Evolutionary conservation across 2,329 filamentous ascomycete genomes (phyloP).

Genomic region (Colletotrichum destructivum): DNA sequence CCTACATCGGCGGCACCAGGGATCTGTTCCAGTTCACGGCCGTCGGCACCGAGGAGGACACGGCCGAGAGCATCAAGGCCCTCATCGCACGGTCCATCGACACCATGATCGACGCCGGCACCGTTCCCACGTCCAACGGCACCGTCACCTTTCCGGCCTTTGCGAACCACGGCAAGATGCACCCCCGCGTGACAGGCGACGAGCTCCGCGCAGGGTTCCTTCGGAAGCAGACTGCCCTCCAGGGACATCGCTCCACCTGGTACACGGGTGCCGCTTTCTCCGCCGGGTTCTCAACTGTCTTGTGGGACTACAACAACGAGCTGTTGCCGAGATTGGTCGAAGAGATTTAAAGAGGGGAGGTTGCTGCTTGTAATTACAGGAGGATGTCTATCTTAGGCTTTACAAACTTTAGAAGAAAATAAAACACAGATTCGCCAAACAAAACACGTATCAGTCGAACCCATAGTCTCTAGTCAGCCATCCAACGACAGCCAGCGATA

Average conservation of each 20-base stretch:
- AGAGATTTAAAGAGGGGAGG: background rate
- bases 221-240: slow-evolving; percentile 56
- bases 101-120: slow-evolving; percentile 48
- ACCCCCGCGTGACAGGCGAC: slow-evolving; percentile 51
- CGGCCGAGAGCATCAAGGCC: slow-evolving; percentile 44
- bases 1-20: slow-evolving; percentile 49
- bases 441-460: no score
- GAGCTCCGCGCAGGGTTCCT: slow-evolving; percentile 59
- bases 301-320: slow-evolving; percentile 53
- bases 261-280: slow-evolving; percentile 60
- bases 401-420: no score
- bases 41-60: slow-evolving; percentile 46
- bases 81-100: slow-evolving; percentile 49
- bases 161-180: slow-evolving; percentile 55
- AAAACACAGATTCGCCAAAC: no score
- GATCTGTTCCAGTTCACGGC: slow-evolving; percentile 52
- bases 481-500: no score
- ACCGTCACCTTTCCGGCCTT: slow-evolving; percentile 53
- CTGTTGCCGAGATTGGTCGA: slow-evolving; percentile 45
- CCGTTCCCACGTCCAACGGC: slow-evolving; percentile 43
- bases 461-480: no score
- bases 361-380: no score
- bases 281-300: slow-evolving; percentile 50
- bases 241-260: slow-evolving; percentile 60
- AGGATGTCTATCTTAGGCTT: no score